phyloP scores from a whole-genome alignment of 1,139 yeast species.

The Suhomyces panamericanus region DNA sequence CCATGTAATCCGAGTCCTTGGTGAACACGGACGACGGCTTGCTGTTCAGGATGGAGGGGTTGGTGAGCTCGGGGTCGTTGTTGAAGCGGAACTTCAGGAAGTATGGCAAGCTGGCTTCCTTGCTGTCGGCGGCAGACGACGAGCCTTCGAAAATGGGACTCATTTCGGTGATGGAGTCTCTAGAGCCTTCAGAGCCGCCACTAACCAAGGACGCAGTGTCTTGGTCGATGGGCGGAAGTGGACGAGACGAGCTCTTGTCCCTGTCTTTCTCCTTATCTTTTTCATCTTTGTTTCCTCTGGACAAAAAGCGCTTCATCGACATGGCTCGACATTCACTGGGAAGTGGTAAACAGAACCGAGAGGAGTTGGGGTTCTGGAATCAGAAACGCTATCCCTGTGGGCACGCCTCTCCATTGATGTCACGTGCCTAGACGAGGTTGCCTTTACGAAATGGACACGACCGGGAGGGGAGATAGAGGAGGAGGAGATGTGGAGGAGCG shows the following conservation, averaged over 20 bases:
- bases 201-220: constrained; percentile 22
- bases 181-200: constrained; percentile 33
- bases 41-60: constrained; percentile 36
- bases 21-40: constrained; percentile 27
- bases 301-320: constrained; percentile 15
- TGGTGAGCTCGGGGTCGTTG: constrained; percentile 37
- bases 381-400: no score
- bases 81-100: constrained; percentile 19
- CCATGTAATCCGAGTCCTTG: constrained; percentile 27
- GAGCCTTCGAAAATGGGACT: constrained; percentile 26
- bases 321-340: constrained; percentile 3
- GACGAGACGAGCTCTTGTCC: background rate
- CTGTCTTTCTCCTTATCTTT: constrained; percentile 7
- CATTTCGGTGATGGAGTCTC: constrained; percentile 35
- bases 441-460: no score
- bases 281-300: constrained; percentile 10
- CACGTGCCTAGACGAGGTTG: background rate
- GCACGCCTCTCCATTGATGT: no score
- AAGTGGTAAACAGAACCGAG: background rate
- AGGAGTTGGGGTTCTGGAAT: background rate
- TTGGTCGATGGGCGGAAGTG: background rate
- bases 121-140: background rate
- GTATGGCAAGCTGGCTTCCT: background rate
- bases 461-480: no score
- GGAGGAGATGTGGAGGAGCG: no score